A percentile compares a stretch with the other conserved stretches of the same genome.
These are phyloP conservation scores for Talaromyces sp. DNA, from an alignment of 2,329 filamentous ascomycete genomes.

Conservation along the genomic window DNA sequence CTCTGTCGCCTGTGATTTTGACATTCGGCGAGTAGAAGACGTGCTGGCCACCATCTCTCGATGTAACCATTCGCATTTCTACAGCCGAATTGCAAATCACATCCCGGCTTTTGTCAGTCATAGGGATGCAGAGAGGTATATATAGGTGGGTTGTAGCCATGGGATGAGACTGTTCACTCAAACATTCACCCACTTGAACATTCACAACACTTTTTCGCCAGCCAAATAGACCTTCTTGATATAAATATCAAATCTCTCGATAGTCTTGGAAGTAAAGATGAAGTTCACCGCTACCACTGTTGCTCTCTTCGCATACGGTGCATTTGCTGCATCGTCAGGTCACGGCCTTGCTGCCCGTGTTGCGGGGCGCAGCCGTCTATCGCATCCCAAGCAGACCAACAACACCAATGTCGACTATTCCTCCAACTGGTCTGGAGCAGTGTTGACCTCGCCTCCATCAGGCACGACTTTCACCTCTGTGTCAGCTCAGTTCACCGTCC, in stretches of 20 bases:
- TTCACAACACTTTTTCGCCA: background rate
- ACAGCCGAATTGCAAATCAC: slow-evolving; percentile 5
- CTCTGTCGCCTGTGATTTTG: background rate
- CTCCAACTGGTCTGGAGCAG: slow-evolving; percentile 59
- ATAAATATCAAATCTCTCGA: background rate
- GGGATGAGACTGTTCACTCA: background rate
- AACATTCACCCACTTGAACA: too few relatives aligned
- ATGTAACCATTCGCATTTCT: slow-evolving; percentile 16
- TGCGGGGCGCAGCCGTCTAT: slow-evolving; percentile 9
- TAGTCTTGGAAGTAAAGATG: slow-evolving; percentile 2
- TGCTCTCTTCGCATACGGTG: slow-evolving; percentile 15
- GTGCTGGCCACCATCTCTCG: background rate
- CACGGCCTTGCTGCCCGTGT: slow-evolving; percentile 15
- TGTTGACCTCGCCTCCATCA: slow-evolving; percentile 43
- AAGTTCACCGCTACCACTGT: slow-evolving; percentile 16
- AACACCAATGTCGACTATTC: slow-evolving; percentile 46
- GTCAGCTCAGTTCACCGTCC: slow-evolving; percentile 48
- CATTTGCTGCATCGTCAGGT: slow-evolving; percentile 9
- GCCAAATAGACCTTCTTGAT: background rate
- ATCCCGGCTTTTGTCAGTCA: background rate
- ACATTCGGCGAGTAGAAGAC: slow-evolving; percentile 1
- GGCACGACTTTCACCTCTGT: slow-evolving; percentile 48
- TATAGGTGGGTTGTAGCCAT: background rate
- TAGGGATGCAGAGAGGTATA: slow-evolving; percentile 1
- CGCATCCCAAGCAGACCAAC: slow-evolving; percentile 14